A percentile compares a stretch with the other conserved stretches of the same genome.
Conservation (phyloP, 169 alveolate species). For the Plasmodium falciparum region DNA sequence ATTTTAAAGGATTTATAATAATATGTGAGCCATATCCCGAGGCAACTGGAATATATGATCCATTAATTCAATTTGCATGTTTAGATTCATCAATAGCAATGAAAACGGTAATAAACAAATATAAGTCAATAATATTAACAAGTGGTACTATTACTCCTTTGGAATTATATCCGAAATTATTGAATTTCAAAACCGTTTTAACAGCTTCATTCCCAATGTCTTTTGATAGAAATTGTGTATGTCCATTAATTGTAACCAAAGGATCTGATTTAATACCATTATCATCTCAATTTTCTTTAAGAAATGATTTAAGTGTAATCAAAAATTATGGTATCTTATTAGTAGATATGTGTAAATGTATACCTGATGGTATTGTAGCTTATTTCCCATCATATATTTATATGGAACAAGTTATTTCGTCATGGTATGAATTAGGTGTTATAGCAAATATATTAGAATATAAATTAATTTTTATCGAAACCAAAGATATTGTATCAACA, state of each 20-base stretch:
- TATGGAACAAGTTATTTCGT: conserved; percentile 92
- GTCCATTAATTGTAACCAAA: conserved; percentile 96
- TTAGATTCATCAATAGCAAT: conserved; percentile 97
- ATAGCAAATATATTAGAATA: conserved; percentile 93
- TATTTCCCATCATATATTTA: conserved; percentile 96
- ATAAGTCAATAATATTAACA: conserved; percentile 95
- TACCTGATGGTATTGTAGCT: conserved; percentile 97
- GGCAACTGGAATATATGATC: conserved; percentile 94
- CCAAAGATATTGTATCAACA: conserved; percentile 97
- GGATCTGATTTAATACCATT: conserved; percentile 94
- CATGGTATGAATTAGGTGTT: conserved; percentile 97
- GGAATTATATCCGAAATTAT: conserved; percentile 95
- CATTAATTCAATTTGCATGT: conserved; percentile 95
- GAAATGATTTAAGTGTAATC: conserved; percentile 92
- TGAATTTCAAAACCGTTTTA: conserved; percentile 94
- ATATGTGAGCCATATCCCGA: conserved; percentile 98
- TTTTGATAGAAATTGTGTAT: conserved; percentile 94
- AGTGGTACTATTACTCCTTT: conserved; percentile 98
- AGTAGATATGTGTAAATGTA: conserved; percentile 91
- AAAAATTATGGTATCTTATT: conserved; percentile 95
- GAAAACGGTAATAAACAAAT: conserved; percentile 93
- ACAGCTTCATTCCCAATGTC: conserved; percentile 95
- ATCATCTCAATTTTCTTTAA: conserved; percentile 93
- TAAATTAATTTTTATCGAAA: conserved; percentile 96
- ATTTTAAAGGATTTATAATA: conserved; percentile 95